These are phyloP conservation scores for Boletus tomentosulus DNA, from an alignment of 768 basidiomycete species.

Conservation along the genomic window DNA sequence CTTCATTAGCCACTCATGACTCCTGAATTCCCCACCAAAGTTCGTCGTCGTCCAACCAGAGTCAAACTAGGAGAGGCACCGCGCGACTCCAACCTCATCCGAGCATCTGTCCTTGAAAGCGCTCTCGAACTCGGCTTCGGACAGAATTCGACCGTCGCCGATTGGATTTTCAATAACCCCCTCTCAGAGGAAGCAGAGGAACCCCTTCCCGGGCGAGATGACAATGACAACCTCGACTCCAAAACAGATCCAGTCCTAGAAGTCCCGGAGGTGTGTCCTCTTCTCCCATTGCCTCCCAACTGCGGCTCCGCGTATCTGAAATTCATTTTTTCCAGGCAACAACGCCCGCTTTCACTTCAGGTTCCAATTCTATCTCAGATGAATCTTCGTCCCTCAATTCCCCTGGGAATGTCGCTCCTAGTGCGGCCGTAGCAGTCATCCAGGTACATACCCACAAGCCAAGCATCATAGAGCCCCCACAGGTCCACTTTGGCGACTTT, in stretches of 20 bases:
- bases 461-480: constrained; percentile 27
- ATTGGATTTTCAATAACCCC: constrained; percentile 70
- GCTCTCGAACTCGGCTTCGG: constrained; percentile 66
- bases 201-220: constrained; percentile 12
- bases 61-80: constrained; percentile 7
- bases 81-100: constrained; percentile 55
- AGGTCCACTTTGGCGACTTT: constrained; percentile 30
- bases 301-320: constrained; percentile 8
- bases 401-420: constrained; percentile 16
- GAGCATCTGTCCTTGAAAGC: constrained; percentile 72
- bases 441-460: constrained; percentile 27
- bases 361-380: constrained; percentile 41
- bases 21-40: constrained; percentile 11
- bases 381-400: constrained; percentile 35
- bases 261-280: constrained; percentile 28
- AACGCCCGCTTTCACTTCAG: constrained; percentile 36
- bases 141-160: constrained; percentile 53
- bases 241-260: constrained; percentile 14
- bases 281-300: background rate
- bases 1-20: constrained; percentile 19
- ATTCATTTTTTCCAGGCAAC: constrained; percentile 14
- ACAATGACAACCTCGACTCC: background rate
- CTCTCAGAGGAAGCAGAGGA: constrained; percentile 55
- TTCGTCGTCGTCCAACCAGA: constrained; percentile 29
- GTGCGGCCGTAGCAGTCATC: constrained; percentile 10